Evolutionary conservation across 2,329 filamentous ascomycete genomes (phyloP).

Genomic region (Trichoderma afroharzianum): DNA sequence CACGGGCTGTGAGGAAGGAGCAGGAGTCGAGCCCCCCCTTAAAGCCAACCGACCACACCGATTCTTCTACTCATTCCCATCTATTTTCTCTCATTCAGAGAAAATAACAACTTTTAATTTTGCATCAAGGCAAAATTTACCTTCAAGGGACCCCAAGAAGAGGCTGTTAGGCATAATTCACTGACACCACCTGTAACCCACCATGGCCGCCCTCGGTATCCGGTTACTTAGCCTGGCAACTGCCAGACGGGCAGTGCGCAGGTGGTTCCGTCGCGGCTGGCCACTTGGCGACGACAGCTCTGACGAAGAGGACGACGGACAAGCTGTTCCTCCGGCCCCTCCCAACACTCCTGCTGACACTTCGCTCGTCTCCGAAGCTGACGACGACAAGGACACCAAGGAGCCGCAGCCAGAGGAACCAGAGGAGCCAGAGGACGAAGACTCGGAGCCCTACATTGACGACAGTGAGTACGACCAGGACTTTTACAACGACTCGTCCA

Average conservation of each 20-base stretch:
- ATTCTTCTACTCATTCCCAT: background rate
- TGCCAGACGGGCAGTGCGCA: conserved; percentile 31
- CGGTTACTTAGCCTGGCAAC: conserved; percentile 31
- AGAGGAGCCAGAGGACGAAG: background rate
- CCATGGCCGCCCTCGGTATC: conserved; percentile 23
- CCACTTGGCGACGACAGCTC: conserved; percentile 23
- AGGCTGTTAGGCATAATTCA: background rate
- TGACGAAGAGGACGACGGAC: background rate
- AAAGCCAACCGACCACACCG: background rate
- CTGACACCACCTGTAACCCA: background rate
- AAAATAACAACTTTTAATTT: background rate
- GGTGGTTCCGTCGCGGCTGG: conserved; percentile 29
- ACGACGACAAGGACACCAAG: background rate
- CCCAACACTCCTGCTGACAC: background rate
- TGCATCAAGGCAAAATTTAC: background rate
- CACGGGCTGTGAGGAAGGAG: background rate
- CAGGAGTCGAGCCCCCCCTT: background rate
- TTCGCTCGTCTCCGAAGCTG: background rate
- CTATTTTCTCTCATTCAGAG: background rate
- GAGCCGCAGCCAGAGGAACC: background rate
- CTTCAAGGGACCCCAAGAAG: background rate
- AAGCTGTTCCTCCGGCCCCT: background rate
- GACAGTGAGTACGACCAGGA: background rate
- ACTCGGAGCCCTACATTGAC: background rate
- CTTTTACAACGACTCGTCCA: conserved; percentile 9